These are phyloP conservation scores for Claviceps quebecensis DNA, from an alignment of 2,329 filamentous ascomycete species.

Conservation along the genomic window DNA sequence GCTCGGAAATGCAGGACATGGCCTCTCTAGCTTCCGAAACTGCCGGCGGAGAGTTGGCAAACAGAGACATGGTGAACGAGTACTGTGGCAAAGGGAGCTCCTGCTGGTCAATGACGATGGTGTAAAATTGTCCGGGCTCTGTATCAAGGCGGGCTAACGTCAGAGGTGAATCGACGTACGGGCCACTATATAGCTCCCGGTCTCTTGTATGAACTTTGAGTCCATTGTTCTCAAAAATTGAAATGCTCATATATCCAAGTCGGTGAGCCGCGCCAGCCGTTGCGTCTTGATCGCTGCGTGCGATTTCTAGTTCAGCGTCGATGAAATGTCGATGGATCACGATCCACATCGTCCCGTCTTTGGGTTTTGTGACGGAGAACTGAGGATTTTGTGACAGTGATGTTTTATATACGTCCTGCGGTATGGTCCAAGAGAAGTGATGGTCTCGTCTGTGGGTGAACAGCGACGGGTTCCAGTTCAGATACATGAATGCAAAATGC, in stretches of 20 bases:
- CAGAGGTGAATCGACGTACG: conserved; percentile 90
- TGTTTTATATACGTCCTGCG: conserved; percentile 33
- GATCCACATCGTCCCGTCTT: conserved; percentile 60
- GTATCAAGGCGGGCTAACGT: conserved; percentile 58
- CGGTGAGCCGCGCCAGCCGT: conserved; percentile 32
- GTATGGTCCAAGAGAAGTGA: conserved; percentile 71
- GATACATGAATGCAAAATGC: conserved; percentile 87
- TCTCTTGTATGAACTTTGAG: conserved; percentile 62
- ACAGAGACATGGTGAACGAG: conserved; percentile 76
- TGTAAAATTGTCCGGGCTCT: conserved; percentile 29
- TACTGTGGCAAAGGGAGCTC: conserved; percentile 59
- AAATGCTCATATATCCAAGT: conserved; percentile 76
- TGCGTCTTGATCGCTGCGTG: conserved; percentile 27
- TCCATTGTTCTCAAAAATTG: conserved; percentile 61
- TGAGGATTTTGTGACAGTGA: conserved; percentile 54
- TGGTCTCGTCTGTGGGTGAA: conserved; percentile 75
- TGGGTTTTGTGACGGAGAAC: conserved; percentile 50
- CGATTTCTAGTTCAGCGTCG: conserved; percentile 46
- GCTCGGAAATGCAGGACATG: conserved; percentile 43
- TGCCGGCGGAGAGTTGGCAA: conserved; percentile 50
- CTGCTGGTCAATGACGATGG: conserved; percentile 63
- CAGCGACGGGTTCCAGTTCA: conserved; percentile 89
- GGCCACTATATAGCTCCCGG: conserved; percentile 55
- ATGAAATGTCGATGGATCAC: conserved; percentile 77
- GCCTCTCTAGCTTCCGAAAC: conserved; percentile 47